These are phyloP conservation scores for Dioszegia crocea DNA, from an alignment of 768 basidiomycete species.

Conservation along the genomic window DNA sequence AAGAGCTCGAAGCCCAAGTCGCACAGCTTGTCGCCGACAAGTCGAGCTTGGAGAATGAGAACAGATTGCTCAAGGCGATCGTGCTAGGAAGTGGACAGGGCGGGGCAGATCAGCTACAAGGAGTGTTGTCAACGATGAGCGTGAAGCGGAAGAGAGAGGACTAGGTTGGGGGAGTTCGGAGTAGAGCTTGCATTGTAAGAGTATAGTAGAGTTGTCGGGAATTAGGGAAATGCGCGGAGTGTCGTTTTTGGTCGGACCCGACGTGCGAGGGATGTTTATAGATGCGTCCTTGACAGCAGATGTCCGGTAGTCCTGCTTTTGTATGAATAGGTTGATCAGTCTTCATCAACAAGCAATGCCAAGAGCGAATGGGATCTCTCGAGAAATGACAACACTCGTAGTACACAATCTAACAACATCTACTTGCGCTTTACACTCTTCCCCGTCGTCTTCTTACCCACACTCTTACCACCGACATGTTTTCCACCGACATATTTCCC, in stretches of 20 bases:
- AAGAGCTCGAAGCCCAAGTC: slow-evolving; percentile 41
- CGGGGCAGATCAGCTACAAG: slow-evolving; percentile 4
- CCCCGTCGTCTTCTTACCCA: slow-evolving; percentile 15
- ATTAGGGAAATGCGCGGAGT: background rate
- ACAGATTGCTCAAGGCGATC: slow-evolving; percentile 37
- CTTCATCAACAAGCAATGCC: background rate
- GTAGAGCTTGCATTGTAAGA: background rate
- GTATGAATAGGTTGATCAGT: too few species aligned
- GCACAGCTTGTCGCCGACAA: slow-evolving; percentile 33
- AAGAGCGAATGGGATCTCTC: background rate
- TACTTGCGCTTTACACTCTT: slow-evolving; percentile 14
- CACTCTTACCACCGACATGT: slow-evolving; percentile 19
- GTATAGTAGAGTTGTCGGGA: background rate
- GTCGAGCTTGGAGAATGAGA: slow-evolving; percentile 38
- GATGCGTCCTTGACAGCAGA: too few species aligned
- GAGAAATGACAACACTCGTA: background rate
- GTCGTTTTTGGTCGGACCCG: too few species aligned
- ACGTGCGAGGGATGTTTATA: too few species aligned
- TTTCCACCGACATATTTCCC: slow-evolving; percentile 28
- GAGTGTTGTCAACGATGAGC: slow-evolving; percentile 1
- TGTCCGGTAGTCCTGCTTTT: too few species aligned
- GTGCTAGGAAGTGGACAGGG: slow-evolving; percentile 23
- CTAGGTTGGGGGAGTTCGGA: background rate
- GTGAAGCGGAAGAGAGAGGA: slow-evolving; percentile 6
- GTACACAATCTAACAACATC: background rate